These are phyloP conservation scores for Beauveria sp. DNA, from an alignment of 2,329 filamentous ascomycete species.

Conservation along the genomic window DNA sequence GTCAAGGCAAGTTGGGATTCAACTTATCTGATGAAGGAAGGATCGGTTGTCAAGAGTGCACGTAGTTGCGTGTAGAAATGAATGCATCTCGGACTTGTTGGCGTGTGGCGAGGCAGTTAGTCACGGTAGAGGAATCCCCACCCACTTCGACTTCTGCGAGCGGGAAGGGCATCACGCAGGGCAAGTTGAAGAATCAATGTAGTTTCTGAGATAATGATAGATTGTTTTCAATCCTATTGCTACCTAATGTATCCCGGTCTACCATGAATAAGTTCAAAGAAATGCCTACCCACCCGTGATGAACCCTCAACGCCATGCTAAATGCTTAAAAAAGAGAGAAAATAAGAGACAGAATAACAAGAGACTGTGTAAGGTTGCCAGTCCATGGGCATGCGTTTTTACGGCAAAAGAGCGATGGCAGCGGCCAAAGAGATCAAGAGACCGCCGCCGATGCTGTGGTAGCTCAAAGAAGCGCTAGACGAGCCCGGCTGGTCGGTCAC, in stretches of 20 bases:
- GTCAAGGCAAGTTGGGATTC: neutral
- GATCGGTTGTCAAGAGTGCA: neutral
- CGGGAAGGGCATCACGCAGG: neutral
- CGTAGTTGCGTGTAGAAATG: neutral
- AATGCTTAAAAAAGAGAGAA: neutral
- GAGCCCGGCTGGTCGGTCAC: conserved; percentile 15
- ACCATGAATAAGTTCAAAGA: neutral
- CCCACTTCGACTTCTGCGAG: neutral
- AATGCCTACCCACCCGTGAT: neutral
- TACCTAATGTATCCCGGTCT: neutral
- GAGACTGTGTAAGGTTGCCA: neutral
- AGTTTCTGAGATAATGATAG: neutral
- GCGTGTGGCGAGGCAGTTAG: neutral
- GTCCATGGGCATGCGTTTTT: neutral
- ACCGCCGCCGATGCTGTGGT: neutral
- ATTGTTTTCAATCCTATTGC: neutral
- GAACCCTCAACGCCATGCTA: neutral
- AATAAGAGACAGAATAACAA: neutral
- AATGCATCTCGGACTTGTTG: neutral
- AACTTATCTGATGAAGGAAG: no score
- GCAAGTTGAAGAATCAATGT: neutral
- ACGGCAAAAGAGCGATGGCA: neutral
- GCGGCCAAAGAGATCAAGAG: neutral
- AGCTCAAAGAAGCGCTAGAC: neutral
- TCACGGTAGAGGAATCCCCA: neutral